Conservation (phyloP, 208 protist genomes). For the Trypanosoma brucei region DNA sequence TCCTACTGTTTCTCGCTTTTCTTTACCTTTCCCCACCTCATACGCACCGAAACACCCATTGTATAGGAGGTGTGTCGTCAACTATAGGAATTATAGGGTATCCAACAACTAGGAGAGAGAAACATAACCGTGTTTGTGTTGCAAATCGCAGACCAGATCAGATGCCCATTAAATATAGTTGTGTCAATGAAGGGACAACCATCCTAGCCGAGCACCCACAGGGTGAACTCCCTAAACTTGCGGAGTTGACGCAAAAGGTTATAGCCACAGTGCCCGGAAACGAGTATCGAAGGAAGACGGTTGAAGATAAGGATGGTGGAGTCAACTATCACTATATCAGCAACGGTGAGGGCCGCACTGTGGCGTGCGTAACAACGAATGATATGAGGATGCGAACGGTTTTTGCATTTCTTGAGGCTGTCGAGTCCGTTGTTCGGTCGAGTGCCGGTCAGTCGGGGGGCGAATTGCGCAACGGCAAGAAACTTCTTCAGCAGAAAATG, state of each 20-base stretch:
- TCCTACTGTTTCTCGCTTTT: no score
- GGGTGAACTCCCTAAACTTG: constrained; percentile 64
- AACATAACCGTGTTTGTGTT: not conserved
- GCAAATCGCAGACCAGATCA: not conserved
- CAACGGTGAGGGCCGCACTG: constrained; percentile 84
- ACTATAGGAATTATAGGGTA: no score
- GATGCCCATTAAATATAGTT: constrained; percentile 90
- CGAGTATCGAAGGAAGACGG: constrained; percentile 86
- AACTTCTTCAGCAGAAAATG: constrained; percentile 91
- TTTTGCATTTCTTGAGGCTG: constrained; percentile 87
- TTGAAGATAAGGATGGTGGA: constrained; percentile 87
- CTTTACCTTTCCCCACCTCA: no score
- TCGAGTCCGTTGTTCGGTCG: constrained; percentile 79
- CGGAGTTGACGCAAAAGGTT: constrained; percentile 87
- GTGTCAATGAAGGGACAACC: constrained; percentile 76
- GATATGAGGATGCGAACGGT: constrained; percentile 90
- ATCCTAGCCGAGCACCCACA: constrained; percentile 81
- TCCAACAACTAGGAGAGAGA: no score
- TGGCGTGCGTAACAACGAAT: constrained; percentile 79
- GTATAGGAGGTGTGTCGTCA: no score
- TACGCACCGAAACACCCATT: no score
- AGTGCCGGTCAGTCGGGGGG: constrained; percentile 35
- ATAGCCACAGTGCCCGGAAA: constrained; percentile 76
- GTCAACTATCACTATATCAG: constrained; percentile 92
- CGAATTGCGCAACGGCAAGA: constrained; percentile 85